These are phyloP conservation scores for Colletotrichum lini DNA, from an alignment of 2,329 filamentous ascomycete genomes.

Conservation along the genomic window DNA sequence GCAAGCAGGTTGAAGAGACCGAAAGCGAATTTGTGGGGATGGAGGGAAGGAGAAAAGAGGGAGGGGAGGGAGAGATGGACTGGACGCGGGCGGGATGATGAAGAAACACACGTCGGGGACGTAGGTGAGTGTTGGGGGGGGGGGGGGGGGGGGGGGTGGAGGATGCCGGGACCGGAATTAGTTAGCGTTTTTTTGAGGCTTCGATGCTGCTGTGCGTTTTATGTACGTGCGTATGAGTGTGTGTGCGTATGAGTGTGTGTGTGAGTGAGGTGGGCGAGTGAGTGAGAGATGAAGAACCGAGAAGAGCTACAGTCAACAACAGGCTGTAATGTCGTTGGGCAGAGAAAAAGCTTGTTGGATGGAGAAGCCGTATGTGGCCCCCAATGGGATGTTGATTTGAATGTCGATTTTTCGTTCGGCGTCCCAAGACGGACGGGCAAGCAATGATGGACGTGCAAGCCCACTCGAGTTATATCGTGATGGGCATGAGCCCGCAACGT, in stretches of 20 bases:
- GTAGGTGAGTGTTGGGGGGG: no score
- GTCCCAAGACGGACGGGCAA: not conserved
- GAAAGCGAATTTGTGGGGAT: constrained; percentile 39
- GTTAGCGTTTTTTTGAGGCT: constrained; percentile 2
- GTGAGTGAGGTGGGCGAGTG: no score
- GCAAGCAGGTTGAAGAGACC: constrained; percentile 24
- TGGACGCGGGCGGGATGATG: not conserved
- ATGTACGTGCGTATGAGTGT: not conserved
- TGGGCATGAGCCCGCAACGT: not conserved
- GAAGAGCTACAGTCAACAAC: no score
- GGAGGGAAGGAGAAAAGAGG: not conserved
- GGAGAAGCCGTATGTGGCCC: not conserved
- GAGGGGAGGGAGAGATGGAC: not conserved
- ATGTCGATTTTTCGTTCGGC: not conserved
- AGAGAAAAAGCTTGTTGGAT: not conserved
- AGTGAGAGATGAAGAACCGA: no score
- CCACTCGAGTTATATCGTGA: constrained; percentile 28
- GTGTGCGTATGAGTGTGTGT: not conserved
- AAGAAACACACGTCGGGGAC: not conserved
- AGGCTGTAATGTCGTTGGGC: not conserved
- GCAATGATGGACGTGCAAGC: not conserved
- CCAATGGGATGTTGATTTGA: not conserved
- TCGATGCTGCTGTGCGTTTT: not conserved
- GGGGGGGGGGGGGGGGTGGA: not conserved
- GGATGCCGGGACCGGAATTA: constrained; percentile 6